Evolutionary conservation across 163 green algal species (phyloP).

Genomic region (Chlamydomonas reinhardtii): DNA sequence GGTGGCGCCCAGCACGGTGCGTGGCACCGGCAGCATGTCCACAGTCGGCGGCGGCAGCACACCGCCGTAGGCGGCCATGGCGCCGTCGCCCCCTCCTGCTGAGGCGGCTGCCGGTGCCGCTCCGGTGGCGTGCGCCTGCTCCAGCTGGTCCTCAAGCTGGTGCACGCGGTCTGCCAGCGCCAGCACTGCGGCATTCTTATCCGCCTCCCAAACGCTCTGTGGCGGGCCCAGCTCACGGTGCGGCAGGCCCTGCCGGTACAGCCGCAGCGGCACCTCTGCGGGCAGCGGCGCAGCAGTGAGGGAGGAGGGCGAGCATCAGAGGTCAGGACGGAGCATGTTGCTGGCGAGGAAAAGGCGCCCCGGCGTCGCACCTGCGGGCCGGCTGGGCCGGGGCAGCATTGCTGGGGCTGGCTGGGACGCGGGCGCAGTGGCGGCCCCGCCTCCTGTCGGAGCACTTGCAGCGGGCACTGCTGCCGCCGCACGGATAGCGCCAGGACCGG

Average conservation of each 20-base stretch:
- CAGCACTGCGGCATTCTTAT: constrained; percentile 40
- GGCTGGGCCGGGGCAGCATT: too few relatives aligned
- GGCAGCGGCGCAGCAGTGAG: too few relatives aligned
- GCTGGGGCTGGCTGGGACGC: too few relatives aligned
- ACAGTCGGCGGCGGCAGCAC: constrained; percentile 16
- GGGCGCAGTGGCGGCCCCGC: too few relatives aligned
- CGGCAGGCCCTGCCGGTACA: constrained; percentile 34
- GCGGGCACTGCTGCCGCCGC: too few relatives aligned
- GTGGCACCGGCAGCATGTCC: constrained; percentile 28
- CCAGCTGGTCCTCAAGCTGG: constrained; percentile 29
- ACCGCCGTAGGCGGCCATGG: background rate
- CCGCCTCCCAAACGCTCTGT: constrained; percentile 42
- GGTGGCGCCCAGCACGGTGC: constrained; percentile 22
- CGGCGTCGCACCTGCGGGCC: too few relatives aligned
- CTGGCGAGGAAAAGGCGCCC: too few relatives aligned
- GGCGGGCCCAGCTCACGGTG: constrained; percentile 33
- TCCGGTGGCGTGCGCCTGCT: background rate
- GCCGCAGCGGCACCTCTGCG: constrained; percentile 38
- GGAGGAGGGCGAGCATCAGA: too few relatives aligned
- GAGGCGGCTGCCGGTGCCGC: background rate
- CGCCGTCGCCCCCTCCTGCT: background rate
- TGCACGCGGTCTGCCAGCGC: constrained; percentile 25
- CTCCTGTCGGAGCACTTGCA: too few relatives aligned
- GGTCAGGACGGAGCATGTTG: too few relatives aligned
- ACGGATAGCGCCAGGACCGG: too few relatives aligned